Evolutionary conservation across 2,329 filamentous ascomycete species (phyloP).

Genomic region (Cordyceps militaris): DNA sequence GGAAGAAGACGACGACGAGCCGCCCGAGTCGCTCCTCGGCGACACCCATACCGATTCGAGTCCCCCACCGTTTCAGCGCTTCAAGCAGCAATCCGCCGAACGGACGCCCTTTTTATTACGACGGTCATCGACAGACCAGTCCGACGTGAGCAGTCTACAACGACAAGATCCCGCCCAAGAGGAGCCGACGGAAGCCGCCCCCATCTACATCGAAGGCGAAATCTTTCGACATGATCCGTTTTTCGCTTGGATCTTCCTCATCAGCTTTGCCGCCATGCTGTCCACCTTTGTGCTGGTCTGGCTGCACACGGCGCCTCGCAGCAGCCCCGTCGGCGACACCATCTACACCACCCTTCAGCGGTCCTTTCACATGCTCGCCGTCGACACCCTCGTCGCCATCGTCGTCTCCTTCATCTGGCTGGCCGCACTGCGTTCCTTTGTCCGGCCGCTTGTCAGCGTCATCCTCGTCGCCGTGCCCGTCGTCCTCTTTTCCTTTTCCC

Average conservation of each 20-base stretch:
- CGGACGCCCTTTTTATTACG: slow-evolving; percentile 34
- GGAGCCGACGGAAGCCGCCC: slow-evolving; percentile 31
- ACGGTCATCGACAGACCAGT: slow-evolving; percentile 38
- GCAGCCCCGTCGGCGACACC: slow-evolving; percentile 77
- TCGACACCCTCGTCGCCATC: slow-evolving; percentile 86
- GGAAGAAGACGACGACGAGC: slow-evolving; percentile 45
- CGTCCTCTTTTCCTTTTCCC: slow-evolving; percentile 78
- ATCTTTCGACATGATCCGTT: slow-evolving; percentile 80
- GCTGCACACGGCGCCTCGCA: slow-evolving; percentile 72
- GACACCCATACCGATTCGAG: slow-evolving; percentile 46
- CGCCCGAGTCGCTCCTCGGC: slow-evolving; percentile 52
- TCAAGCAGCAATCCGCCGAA: slow-evolving; percentile 33
- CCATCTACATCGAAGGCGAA: slow-evolving; percentile 55
- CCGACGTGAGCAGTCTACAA: slow-evolving; percentile 36
- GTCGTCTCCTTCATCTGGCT: slow-evolving; percentile 88
- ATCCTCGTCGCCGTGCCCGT: slow-evolving; percentile 80
- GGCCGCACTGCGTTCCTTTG: slow-evolving; percentile 78
- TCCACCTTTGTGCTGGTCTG: slow-evolving; percentile 85
- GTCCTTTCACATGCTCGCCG: slow-evolving; percentile 81
- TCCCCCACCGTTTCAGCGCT: slow-evolving; percentile 57
- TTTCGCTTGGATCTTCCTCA: slow-evolving; percentile 85
- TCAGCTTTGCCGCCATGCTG: slow-evolving; percentile 74
- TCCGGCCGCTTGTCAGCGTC: slow-evolving; percentile 71
- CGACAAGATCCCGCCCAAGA: slow-evolving; percentile 33
- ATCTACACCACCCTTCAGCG: slow-evolving; percentile 84